Evolutionary conservation across 768 basidiomycete genomes (phyloP).

Genomic region (Podaxis carcinomalis): DNA sequence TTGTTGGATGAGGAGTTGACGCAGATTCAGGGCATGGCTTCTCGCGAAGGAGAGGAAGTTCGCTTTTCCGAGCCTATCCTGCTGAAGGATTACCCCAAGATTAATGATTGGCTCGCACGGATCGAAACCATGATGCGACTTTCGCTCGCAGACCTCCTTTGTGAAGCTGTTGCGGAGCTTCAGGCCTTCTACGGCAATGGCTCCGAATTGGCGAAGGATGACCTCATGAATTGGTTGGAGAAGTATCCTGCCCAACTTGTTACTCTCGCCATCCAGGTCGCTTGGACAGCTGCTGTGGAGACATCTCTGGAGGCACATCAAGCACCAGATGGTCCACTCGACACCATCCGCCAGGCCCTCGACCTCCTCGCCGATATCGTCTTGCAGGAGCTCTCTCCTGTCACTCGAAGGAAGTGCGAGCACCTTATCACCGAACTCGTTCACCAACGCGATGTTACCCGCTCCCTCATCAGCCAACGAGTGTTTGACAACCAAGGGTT

Average conservation of each 20-base stretch:
- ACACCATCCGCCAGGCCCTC: slow-evolving; percentile 74
- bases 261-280: slow-evolving; percentile 91
- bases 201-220: slow-evolving; percentile 52
- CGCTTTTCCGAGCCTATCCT: slow-evolving; percentile 77
- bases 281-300: slow-evolving; percentile 90
- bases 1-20: slow-evolving; percentile 83
- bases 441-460: slow-evolving; percentile 94
- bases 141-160: slow-evolving; percentile 80
- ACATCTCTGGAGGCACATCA: slow-evolving; percentile 50
- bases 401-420: slow-evolving; percentile 97
- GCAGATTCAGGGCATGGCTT: slow-evolving; percentile 90
- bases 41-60: slow-evolving; percentile 94
- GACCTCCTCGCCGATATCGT: slow-evolving; percentile 98
- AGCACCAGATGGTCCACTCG: slow-evolving; percentile 61
- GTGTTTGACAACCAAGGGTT: slow-evolving; percentile 69
- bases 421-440: slow-evolving; percentile 98
- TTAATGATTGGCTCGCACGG: slow-evolving; percentile 96
- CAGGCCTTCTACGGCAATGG: slow-evolving; percentile 74
- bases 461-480: slow-evolving; percentile 65
- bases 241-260: slow-evolving; percentile 95
- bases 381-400: slow-evolving; percentile 79
- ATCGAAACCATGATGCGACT: slow-evolving; percentile 91
- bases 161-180: slow-evolving; percentile 76
- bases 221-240: slow-evolving; percentile 88
- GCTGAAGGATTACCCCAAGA: slow-evolving; percentile 92